phyloP scores from a whole-genome alignment of 2,329 filamentous ascomycete species.

The Trichoderma sp. region DNA sequence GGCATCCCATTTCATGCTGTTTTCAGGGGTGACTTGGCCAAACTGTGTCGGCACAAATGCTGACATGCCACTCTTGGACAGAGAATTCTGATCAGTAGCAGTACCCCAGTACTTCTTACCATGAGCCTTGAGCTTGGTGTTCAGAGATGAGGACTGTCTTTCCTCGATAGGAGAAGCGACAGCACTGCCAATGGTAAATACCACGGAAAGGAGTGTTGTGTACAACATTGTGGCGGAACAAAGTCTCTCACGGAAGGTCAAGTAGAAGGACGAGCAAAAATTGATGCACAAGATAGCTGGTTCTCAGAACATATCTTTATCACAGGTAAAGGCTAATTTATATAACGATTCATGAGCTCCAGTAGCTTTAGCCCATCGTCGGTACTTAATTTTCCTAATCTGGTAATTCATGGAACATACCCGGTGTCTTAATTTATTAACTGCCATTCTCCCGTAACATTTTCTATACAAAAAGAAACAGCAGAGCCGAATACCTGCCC shows the following conservation, averaged over 20 bases:
- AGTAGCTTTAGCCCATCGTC: neutral
- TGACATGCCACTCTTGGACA: constrained; percentile 9
- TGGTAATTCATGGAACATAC: no score
- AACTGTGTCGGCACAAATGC: neutral
- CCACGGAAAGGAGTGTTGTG: neutral
- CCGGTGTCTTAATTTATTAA: neutral
- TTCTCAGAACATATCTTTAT: neutral
- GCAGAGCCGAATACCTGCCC: neutral
- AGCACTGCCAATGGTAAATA: neutral
- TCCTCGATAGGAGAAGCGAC: neutral
- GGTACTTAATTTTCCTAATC: neutral
- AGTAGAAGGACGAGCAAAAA: neutral
- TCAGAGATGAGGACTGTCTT: neutral
- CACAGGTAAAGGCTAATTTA: neutral
- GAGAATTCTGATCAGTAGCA: neutral
- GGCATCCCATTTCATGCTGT: constrained; percentile 9
- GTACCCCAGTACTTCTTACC: constrained; percentile 6
- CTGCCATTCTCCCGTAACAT: neutral
- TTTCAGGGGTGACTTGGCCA: neutral
- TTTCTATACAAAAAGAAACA: neutral
- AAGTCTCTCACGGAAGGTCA: neutral
- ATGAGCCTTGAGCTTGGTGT: constrained; percentile 5
- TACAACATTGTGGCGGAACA: neutral
- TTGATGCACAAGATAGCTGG: neutral
- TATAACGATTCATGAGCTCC: neutral